Percentiles rank a stretch among this genome's conserved stretches.
These are phyloP conservation scores for Arthrobotrys pseudoclavata DNA, from an alignment of 2,329 filamentous ascomycete species.

Conservation along the genomic window DNA sequence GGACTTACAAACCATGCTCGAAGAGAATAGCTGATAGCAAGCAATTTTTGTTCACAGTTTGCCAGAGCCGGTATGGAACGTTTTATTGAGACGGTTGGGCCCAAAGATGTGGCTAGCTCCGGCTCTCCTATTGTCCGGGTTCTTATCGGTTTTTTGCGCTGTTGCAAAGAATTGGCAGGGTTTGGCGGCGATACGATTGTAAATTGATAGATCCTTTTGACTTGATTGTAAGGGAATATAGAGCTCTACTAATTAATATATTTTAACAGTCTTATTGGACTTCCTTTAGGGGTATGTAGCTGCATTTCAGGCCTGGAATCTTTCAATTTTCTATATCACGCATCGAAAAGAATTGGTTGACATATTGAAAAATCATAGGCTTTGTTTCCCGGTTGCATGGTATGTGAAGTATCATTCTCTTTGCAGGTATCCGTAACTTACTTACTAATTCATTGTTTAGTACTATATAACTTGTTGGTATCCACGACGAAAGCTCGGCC, in stretches of 20 bases:
- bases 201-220: neutral
- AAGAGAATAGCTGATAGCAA: neutral
- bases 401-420: neutral
- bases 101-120: conserved; percentile 39
- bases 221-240: too few species aligned
- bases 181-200: conserved; percentile 39
- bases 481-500: conserved; percentile 32
- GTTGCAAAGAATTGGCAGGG: conserved; percentile 16
- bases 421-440: neutral
- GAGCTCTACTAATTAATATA: neutral
- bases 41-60: conserved; percentile 7
- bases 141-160: conserved; percentile 31
- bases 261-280: conserved; percentile 12
- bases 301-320: too few species aligned
- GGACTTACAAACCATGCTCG: neutral
- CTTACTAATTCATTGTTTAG: neutral
- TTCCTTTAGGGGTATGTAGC: conserved; percentile 31
- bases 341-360: neutral
- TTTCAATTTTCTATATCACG: too few species aligned
- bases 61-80: conserved; percentile 37
- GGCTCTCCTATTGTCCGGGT: conserved; percentile 25
- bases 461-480: conserved; percentile 49
- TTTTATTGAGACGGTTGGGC: conserved; percentile 24
- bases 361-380: neutral
- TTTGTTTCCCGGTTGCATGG: conserved; percentile 35